A percentile compares a stretch with the other conserved stretches of the same genome.
Evolutionary conservation across 768 basidiomycete species (phyloP).

Genomic region (Lentinula guzmanii): DNA sequence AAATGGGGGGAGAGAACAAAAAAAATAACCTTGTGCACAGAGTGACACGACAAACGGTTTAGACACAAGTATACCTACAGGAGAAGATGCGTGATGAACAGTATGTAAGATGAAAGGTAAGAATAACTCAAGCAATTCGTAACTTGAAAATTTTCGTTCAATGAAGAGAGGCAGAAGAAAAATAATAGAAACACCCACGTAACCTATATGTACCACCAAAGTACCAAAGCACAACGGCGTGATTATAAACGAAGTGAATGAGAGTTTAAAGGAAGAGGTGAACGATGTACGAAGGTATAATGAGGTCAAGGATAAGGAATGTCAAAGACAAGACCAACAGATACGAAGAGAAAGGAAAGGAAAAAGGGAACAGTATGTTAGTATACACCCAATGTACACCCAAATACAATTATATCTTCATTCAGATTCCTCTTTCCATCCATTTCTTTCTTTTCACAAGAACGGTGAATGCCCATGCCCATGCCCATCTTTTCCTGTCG

Average conservation of each 20-base stretch:
- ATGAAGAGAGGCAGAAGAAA: not conserved
- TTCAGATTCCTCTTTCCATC: not conserved
- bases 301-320: no score
- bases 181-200: not conserved
- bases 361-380: not conserved
- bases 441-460: not conserved
- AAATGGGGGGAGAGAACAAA: no score
- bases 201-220: not conserved
- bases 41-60: no score
- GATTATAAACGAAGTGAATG: not conserved
- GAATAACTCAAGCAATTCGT: no score
- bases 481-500: conserved; percentile 11
- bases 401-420: not conserved
- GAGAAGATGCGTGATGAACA: no score
- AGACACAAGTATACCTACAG: no score
- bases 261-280: not conserved
- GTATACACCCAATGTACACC: not conserved
- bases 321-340: not conserved
- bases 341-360: not conserved
- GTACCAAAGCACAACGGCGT: not conserved
- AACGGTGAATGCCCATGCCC: not conserved
- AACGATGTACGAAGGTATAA: no score
- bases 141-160: no score
- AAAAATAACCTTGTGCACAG: no score
- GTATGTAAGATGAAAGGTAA: no score